Conservation (phyloP, 2,329 filamentous ascomycete species). For the Thyridium curvatum region DNA sequence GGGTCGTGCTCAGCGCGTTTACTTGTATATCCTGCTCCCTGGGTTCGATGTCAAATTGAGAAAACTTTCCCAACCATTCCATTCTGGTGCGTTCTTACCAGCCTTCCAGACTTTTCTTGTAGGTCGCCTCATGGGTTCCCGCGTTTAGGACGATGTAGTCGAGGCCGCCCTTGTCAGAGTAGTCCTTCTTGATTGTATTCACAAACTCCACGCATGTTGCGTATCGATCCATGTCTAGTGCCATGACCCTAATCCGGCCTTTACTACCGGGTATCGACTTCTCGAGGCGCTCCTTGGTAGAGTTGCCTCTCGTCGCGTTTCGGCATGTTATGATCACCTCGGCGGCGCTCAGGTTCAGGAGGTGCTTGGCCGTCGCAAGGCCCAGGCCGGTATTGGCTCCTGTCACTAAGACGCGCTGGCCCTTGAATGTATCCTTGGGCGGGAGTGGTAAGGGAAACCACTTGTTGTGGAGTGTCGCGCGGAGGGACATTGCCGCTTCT, state of each 20-base stretch:
- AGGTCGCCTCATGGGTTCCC: constrained; percentile 13
- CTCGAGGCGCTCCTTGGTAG: constrained; percentile 19
- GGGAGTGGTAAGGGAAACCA: constrained; percentile 15
- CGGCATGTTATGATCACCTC: constrained; percentile 33
- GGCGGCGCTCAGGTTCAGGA: constrained; percentile 29
- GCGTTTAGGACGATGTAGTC: constrained; percentile 19
- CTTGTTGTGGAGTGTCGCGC: constrained; percentile 7
- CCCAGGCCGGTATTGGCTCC: constrained; percentile 34
- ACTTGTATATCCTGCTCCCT: constrained; percentile 49
- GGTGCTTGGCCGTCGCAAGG: constrained; percentile 30
- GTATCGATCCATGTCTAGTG: constrained; percentile 18
- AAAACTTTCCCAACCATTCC: too few species aligned
- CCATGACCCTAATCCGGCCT: constrained; percentile 12
- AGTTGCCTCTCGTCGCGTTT: constrained; percentile 23
- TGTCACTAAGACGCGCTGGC: constrained; percentile 29
- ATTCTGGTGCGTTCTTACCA: constrained; percentile 13
- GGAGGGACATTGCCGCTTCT: too few species aligned
- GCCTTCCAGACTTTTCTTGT: constrained; percentile 14
- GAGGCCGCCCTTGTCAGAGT: constrained; percentile 12
- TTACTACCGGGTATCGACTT: constrained; percentile 11
- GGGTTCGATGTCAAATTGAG: background rate
- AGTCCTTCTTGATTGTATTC: constrained; percentile 13
- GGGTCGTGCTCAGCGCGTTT: constrained; percentile 49
- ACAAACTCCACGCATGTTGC: constrained; percentile 15
- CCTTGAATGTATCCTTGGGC: constrained; percentile 12